phyloP scores from a whole-genome alignment of 2,329 filamentous ascomycete genomes.

The Xylaria polymorpha region DNA sequence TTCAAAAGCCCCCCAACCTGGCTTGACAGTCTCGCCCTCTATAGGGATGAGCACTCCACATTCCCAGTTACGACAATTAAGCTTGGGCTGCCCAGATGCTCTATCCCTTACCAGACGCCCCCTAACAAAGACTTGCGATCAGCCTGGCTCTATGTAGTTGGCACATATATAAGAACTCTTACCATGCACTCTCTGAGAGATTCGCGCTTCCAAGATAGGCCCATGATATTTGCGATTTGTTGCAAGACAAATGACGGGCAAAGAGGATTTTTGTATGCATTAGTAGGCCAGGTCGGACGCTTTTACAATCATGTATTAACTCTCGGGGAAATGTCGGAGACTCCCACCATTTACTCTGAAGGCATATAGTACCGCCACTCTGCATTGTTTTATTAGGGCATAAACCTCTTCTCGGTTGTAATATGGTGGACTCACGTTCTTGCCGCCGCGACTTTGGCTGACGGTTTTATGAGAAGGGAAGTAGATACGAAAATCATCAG shows the following conservation, averaged over 20 bases:
- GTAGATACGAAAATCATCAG: slow-evolving; percentile 75
- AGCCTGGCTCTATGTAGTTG: slow-evolving; percentile 28
- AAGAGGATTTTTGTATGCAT: slow-evolving; percentile 87
- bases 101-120: slow-evolving; percentile 80
- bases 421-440: slow-evolving; percentile 57
- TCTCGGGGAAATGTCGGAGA: slow-evolving; percentile 74
- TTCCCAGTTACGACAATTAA: slow-evolving; percentile 94
- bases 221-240: slow-evolving; percentile 66
- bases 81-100: slow-evolving; percentile 73
- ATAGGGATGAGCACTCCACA: slow-evolving; percentile 85
- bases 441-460: slow-evolving; percentile 70
- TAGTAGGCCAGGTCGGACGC: slow-evolving; percentile 75
- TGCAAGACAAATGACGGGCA: slow-evolving; percentile 52
- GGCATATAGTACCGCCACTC: slow-evolving; percentile 85
- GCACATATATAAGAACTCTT: slow-evolving; percentile 51
- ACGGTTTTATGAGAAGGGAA: slow-evolving; percentile 83
- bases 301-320: slow-evolving; percentile 80
- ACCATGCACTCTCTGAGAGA: slow-evolving; percentile 93
- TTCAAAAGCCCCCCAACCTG: slow-evolving; percentile 48
- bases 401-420: not conserved
- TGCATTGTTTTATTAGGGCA: slow-evolving; percentile 48
- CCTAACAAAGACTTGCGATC: slow-evolving; percentile 59
- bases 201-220: slow-evolving; percentile 92
- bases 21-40: slow-evolving; percentile 38
- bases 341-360: slow-evolving; percentile 79